Evolutionary conservation across 129 eudicot genomes (phyloP).

Genomic region (Silybum marianum): DNA sequence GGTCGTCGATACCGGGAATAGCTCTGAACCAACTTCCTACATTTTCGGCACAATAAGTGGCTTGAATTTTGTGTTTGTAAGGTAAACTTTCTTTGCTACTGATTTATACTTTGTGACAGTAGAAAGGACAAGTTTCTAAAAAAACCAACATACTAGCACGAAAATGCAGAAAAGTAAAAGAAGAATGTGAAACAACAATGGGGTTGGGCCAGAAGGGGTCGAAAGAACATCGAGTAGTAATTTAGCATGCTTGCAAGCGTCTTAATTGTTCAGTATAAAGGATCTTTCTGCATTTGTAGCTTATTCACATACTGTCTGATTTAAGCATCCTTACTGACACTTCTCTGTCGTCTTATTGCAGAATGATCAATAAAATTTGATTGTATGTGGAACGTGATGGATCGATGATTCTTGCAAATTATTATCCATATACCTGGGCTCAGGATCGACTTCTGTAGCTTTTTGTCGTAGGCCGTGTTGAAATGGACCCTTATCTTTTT

Average conservation of each 20-base stretch:
- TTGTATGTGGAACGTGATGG: background rate
- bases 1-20: background rate
- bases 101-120: background rate
- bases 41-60: constrained; percentile 6
- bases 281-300: background rate
- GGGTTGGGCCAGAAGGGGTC: no score
- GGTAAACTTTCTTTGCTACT: background rate
- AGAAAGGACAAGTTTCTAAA: background rate
- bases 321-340: background rate
- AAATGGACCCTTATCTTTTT: background rate
- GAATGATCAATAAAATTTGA: background rate
- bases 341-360: background rate
- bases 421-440: background rate
- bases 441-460: background rate
- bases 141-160: no score
- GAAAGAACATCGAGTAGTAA: no score
- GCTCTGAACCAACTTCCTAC: background rate
- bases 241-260: background rate
- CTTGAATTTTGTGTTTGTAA: background rate
- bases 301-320: background rate
- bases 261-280: background rate
- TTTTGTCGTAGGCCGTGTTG: background rate
- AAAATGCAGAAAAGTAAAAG: no score
- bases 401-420: background rate
- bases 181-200: no score